Base-by-base conservation (phyloP, 768 basidiomycete genomes). In the Crucibulum laeve region DNA sequence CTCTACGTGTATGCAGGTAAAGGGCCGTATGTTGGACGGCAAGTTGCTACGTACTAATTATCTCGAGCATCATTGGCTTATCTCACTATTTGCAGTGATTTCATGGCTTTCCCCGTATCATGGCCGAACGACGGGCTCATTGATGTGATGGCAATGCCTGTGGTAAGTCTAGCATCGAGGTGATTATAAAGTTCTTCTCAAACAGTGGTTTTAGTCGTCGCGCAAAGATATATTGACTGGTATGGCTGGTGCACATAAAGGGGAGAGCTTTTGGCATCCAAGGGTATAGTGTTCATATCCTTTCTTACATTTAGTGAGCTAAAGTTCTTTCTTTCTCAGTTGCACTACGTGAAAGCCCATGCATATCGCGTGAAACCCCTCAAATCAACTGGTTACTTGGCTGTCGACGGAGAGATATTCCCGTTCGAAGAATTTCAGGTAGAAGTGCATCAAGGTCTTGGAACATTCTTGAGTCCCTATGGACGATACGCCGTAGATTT, bases 31-130 rank as follows among this genome's bases (percentile, higher is more conserved):
- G 82, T 87, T 32, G 75, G 71, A 42, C 70, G 80, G 84, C 82
- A 53, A 44, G 67, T 48, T 19, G 13, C 22, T 2, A 8, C 10
- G 28, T 32, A 22, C 23, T 24, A 19, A 11, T 10, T 23, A 23
- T 14, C 19, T 7, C 25, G 2, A 10, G 17, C 8, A 24, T 19
- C 18, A 8, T 26, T 22, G 36, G 19, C 7, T 21, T 11, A 3
- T 28, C n/a, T 10, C 7, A 32, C 19, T 30, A 1, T 42, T 33
- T 21, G 30, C 46, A 84, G 84, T 14, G 83, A 86, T 45, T 70
- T 85, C 26, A 84, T 91, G 83, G 80, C 88, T 19, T 93, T 91
- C 56, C 91, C 89, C 0, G 82, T 88, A 3, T 87, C 87, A 17
- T 58, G 84, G 39, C 85, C 88, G 0, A 78, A 86, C 46, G 88